phyloP scores from a whole-genome alignment of 805 yeast species.

The Lipomyces yamanashiensis region DNA sequence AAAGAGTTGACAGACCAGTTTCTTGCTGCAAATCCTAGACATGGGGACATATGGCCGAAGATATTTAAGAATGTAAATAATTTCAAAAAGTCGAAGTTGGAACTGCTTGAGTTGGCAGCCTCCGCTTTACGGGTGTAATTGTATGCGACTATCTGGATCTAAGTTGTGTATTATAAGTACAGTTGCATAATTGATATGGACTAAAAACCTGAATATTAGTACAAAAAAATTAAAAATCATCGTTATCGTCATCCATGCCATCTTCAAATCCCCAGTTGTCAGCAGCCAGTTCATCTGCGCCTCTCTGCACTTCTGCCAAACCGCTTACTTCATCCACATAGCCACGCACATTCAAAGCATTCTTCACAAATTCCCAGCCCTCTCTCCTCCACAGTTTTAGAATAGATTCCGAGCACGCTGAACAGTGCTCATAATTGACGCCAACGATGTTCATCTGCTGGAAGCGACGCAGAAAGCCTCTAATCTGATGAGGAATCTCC shows the following conservation, averaged over 20 bases:
- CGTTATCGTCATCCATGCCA: conserved; percentile 9
- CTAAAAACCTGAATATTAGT: not conserved
- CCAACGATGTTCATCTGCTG: conserved; percentile 68
- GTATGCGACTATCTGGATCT: not conserved
- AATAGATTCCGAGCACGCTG: conserved; percentile 79
- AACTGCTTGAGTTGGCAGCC: conserved; percentile 46
- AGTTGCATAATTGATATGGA: too few relatives aligned
- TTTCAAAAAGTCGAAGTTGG: conserved; percentile 49
- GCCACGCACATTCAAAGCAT: conserved; percentile 66
- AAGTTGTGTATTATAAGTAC: not conserved
- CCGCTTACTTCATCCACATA: conserved; percentile 83
- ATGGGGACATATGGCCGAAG: conserved; percentile 65
- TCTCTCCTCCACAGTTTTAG: conserved; percentile 53
- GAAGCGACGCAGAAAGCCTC: conserved; percentile 80
- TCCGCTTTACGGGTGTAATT: not conserved
- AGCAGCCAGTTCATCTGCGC: conserved; percentile 58
- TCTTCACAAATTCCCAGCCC: conserved; percentile 83
- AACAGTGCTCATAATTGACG: conserved; percentile 75
- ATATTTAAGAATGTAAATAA: conserved; percentile 56
- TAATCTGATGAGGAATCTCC: conserved; percentile 80
- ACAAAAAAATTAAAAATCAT: not conserved
- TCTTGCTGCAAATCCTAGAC: conserved; percentile 57
- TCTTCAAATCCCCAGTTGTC: conserved; percentile 37
- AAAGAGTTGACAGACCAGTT: conserved; percentile 48
- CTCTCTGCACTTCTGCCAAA: conserved; percentile 68